phyloP scores from a whole-genome alignment of 2,329 filamentous ascomycete species.

The Nannizzia gypsea region DNA sequence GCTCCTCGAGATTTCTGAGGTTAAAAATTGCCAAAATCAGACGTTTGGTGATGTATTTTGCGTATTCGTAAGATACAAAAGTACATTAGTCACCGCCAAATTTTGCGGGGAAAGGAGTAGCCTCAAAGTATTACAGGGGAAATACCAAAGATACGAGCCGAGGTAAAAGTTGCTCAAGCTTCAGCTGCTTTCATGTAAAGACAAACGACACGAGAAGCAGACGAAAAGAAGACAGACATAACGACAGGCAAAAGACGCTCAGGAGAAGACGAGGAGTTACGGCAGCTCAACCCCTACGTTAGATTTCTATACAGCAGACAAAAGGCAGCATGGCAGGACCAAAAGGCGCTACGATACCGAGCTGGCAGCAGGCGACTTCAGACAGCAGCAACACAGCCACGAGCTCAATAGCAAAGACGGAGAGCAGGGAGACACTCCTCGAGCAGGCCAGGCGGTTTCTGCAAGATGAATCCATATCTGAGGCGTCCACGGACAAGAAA shows the following conservation, averaged over 20 bases:
- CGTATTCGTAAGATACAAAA: background rate
- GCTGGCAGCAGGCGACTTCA: constrained; percentile 25
- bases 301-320: background rate
- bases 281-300: too few relatives aligned
- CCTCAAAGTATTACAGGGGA: background rate
- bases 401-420: constrained; percentile 14
- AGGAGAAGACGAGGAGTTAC: too few relatives aligned
- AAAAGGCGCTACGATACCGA: constrained; percentile 27
- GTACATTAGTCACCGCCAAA: background rate
- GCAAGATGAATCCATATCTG: constrained; percentile 57
- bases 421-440: constrained; percentile 28
- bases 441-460: constrained; percentile 67
- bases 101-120: background rate
- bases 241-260: too few relatives aligned
- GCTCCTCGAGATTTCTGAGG: background rate
- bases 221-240: too few relatives aligned
- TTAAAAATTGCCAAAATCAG: background rate
- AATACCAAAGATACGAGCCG: background rate
- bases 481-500: constrained; percentile 61
- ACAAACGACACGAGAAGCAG: too few relatives aligned
- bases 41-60: background rate
- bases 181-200: background rate
- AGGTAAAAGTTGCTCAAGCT: background rate
- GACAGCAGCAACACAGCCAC: constrained; percentile 7
- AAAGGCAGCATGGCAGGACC: constrained; percentile 3